A percentile compares a stretch with the other conserved stretches of the same genome.
Evolutionary conservation across 2,329 filamentous ascomycete species (phyloP).

Genomic region (Colletotrichum liriopes): DNA sequence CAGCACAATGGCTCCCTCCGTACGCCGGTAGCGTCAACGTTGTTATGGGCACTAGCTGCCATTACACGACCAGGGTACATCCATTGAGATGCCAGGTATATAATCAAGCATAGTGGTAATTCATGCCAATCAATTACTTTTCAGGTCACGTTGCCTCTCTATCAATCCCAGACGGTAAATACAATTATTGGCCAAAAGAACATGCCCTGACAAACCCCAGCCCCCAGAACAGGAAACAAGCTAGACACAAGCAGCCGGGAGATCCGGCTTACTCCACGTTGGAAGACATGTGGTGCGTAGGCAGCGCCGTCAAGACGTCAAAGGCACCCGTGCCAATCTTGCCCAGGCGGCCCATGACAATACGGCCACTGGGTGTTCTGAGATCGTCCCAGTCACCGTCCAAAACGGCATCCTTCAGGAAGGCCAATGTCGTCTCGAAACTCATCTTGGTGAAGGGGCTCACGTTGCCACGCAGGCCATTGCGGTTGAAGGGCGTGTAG

Average conservation of each 20-base stretch:
- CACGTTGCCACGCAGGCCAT: slow-evolving; percentile 86
- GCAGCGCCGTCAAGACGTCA: slow-evolving; percentile 81
- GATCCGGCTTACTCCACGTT: slow-evolving; percentile 25
- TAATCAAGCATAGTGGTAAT: not conserved
- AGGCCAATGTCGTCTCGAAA: slow-evolving; percentile 96
- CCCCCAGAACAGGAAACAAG: slow-evolving; percentile 15
- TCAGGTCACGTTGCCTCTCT: slow-evolving; percentile 30
- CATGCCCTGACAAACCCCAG: slow-evolving; percentile 20
- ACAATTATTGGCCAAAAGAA: slow-evolving; percentile 30
- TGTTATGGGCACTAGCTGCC: not conserved
- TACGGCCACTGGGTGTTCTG: slow-evolving; percentile 85
- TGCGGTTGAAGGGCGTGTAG: slow-evolving; percentile 94
- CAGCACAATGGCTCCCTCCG: not conserved
- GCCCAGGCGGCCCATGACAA: slow-evolving; percentile 88
- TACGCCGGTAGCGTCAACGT: not conserved
- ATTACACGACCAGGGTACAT: not conserved
- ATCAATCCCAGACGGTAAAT: slow-evolving; percentile 35
- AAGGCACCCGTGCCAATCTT: slow-evolving; percentile 92
- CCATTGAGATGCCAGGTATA: not conserved
- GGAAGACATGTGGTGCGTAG: slow-evolving; percentile 61
- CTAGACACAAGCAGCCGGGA: slow-evolving; percentile 7
- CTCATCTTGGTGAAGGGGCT: slow-evolving; percentile 99
- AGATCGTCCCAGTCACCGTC: slow-evolving; percentile 94
- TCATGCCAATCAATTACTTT: slow-evolving; percentile 36
- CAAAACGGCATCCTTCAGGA: slow-evolving; percentile 92